Evolutionary conservation across 2,329 filamentous ascomycete genomes (phyloP), one percentile per base, ranked within the genome.

Genomic region (Didymellaceae sp.): DNA sequence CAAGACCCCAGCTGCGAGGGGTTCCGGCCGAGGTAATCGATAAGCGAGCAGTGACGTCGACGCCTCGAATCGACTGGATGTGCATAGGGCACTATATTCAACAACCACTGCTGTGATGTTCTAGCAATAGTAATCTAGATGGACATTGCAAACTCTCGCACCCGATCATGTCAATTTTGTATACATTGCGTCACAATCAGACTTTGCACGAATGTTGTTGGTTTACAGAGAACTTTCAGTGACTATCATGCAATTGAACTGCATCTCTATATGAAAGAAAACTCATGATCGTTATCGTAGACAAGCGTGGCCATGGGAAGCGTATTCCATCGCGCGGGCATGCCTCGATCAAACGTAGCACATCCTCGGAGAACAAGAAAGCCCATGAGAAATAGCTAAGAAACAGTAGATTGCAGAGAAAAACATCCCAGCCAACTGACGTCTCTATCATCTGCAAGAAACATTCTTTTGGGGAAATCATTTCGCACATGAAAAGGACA

Each of bases 221-320:
- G 10, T 34, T 6, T 26, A 31, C 20, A 45, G 33, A 50, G 20
- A 49, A 41, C 14, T 31, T 61, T 53, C 47, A 60, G 55, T 59
- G 48, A 66, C 44, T 56, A 61, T 57, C 59, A 67, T 71, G 65
- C 67, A 71, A 68, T 72, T 59, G 62, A 55, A 66, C 59, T 54
- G 63, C 64, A 61, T 66, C 59, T 74, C 71, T 73, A 72, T 71
- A 68, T 50, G 61, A 56, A 61, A 68, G 67, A 57, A 67, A 72
- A 65, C 67, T 66, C 71, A 72, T 73, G 65, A 72, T 62, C 59
- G 66, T 72, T 58, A 68, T 73, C 65, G 57, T 61, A 56, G 63
- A 67, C 68, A 70, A 59, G 63, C 65, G 62, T 63, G 65, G 59
- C 63, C 61, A 67, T 63, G 65, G 64, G 65, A 63, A 62, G 56